These are phyloP conservation scores for Santalum album DNA, from an alignment of 164 flowering plant species.

Conservation along the genomic window DNA sequence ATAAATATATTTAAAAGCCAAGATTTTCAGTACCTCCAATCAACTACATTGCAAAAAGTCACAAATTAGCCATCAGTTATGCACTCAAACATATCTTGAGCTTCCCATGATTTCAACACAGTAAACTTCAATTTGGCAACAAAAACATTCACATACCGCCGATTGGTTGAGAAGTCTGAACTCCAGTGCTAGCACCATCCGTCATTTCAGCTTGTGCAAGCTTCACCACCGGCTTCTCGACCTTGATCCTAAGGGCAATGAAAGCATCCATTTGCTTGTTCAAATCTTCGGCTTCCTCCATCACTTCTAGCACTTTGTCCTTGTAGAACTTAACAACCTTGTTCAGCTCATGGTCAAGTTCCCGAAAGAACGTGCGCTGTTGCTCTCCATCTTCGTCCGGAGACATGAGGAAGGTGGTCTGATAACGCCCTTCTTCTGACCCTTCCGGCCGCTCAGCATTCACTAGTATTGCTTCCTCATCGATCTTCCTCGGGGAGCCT, in stretches of 20 bases:
- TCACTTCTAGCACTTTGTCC: slow-evolving; percentile 39
- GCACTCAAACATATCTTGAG: no score
- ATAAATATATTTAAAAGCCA: no score
- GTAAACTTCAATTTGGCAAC: no score
- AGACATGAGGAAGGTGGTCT: slow-evolving; percentile 46
- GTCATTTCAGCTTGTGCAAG: background rate
- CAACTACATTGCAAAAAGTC: no score
- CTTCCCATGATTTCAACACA: background rate
- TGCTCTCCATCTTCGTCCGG: slow-evolving; percentile 47
- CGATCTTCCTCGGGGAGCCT: slow-evolving; percentile 12
- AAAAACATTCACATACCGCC: slow-evolving; percentile 10
- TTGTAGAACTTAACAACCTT: slow-evolving; percentile 51
- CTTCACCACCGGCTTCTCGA: slow-evolving; percentile 35
- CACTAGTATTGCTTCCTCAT: slow-evolving; percentile 29
- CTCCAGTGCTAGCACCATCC: background rate
- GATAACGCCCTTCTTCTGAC: slow-evolving; percentile 15
- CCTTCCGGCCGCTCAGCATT: slow-evolving; percentile 12
- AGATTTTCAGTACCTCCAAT: no score
- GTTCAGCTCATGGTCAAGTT: slow-evolving; percentile 66
- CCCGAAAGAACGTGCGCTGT: slow-evolving; percentile 48
- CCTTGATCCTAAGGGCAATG: slow-evolving; percentile 59
- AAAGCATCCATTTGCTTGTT: slow-evolving; percentile 66
- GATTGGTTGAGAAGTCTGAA: background rate
- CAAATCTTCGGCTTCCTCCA: slow-evolving; percentile 51
- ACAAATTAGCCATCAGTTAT: no score